phyloP scores from a whole-genome alignment of 805 yeast genomes.

The Sporopachydermia quercuum region DNA sequence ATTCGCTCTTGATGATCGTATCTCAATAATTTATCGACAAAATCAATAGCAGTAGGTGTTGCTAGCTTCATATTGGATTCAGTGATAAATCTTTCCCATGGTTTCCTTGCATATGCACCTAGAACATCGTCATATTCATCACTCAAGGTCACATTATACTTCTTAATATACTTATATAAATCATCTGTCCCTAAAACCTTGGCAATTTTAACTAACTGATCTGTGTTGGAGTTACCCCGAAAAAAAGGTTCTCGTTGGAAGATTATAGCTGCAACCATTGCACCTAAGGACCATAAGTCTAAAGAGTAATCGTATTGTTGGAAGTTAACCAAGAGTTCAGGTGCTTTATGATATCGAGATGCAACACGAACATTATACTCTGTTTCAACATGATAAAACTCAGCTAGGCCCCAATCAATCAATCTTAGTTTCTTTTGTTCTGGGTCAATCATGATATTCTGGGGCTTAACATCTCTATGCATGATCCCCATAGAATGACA shows the following conservation, averaged over 20 bases:
- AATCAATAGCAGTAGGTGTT: constrained; percentile 60
- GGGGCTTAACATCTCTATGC: constrained; percentile 94
- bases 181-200: constrained; percentile 80
- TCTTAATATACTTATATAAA: constrained; percentile 48
- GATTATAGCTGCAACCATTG: constrained; percentile 80
- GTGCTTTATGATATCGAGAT: constrained; percentile 85
- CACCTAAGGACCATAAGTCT: constrained; percentile 90
- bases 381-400: constrained; percentile 77
- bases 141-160: constrained; percentile 58
- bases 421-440: constrained; percentile 50
- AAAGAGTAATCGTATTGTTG: constrained; percentile 83
- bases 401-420: constrained; percentile 95
- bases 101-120: constrained; percentile 62
- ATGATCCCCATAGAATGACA: constrained; percentile 92
- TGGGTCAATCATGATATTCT: constrained; percentile 91
- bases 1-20: constrained; percentile 83
- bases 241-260: constrained; percentile 88
- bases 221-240: constrained; percentile 81
- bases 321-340: constrained; percentile 75
- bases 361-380: constrained; percentile 92
- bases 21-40: constrained; percentile 62
- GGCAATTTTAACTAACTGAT: constrained; percentile 81
- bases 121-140: constrained; percentile 61
- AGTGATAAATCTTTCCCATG: constrained; percentile 74
- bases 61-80: constrained; percentile 54